Conservation (phyloP, 257 asterid species). For the Cordia subcordata region DNA sequence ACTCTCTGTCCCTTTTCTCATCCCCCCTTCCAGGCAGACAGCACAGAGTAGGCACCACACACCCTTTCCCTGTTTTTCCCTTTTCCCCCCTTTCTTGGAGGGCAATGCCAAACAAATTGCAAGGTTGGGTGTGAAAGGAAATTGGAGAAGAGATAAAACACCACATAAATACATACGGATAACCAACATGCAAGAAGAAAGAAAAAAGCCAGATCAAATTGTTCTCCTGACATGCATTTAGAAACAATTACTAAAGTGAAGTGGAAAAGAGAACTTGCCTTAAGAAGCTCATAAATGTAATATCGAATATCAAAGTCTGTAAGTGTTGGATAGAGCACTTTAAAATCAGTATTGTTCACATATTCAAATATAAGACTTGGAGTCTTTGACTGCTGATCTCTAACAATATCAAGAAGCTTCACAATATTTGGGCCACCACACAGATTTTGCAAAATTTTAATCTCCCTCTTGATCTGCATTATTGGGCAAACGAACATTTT, state of each 20-base stretch:
- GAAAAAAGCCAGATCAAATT: background rate
- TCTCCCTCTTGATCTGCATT: slow-evolving; percentile 91
- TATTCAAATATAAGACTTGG: slow-evolving; percentile 90
- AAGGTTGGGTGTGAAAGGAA: too few species aligned
- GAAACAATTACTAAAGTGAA: background rate
- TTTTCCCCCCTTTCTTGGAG: too few species aligned
- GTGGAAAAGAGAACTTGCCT: slow-evolving; percentile 32
- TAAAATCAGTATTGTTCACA: slow-evolving; percentile 81
- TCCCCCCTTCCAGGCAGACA: too few species aligned
- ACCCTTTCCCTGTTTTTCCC: too few species aligned
- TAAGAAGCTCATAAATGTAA: slow-evolving; percentile 77
- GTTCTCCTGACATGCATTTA: background rate
- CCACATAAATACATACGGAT: background rate
- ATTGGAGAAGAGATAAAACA: too few species aligned
- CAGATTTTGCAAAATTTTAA: slow-evolving; percentile 81
- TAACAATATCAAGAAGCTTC: slow-evolving; percentile 85
- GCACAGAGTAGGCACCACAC: too few species aligned
- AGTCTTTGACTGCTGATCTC: slow-evolving; percentile 91
- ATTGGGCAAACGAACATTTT: slow-evolving; percentile 7
- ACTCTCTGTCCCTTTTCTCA: too few species aligned
- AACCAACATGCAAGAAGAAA: background rate
- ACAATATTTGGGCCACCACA: slow-evolving; percentile 93
- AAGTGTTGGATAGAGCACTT: slow-evolving; percentile 82
- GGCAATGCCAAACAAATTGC: too few species aligned
- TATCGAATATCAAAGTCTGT: slow-evolving; percentile 77